Percentiles rank a stretch among this genome's conserved stretches.
Evolutionary conservation across 2,329 filamentous ascomycete species (phyloP).

Genomic region (Seiridium cupressi): DNA sequence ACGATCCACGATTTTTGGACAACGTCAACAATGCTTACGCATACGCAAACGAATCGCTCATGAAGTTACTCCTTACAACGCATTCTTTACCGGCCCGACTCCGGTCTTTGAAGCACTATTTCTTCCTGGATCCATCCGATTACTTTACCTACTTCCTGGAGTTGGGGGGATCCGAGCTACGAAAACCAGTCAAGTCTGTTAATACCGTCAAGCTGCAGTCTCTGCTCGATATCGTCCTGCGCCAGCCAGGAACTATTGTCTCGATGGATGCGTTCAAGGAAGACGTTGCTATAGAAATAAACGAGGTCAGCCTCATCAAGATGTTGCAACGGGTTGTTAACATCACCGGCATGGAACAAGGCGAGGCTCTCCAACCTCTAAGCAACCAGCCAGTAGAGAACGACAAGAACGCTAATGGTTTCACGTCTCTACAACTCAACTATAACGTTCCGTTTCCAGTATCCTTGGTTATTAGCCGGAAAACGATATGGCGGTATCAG

Average conservation of each 20-base stretch:
- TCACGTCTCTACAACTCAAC: constrained; percentile 90
- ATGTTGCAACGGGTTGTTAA: constrained; percentile 95
- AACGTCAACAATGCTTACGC: constrained; percentile 96
- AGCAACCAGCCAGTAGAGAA: constrained; percentile 68
- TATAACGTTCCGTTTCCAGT: constrained; percentile 94
- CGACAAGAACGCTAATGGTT: constrained; percentile 85
- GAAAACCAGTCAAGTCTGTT: constrained; percentile 83
- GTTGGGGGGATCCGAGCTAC: constrained; percentile 82
- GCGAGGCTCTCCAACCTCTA: constrained; percentile 75
- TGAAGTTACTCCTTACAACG: constrained; percentile 87
- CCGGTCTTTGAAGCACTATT: constrained; percentile 94
- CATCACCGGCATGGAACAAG: constrained; percentile 91
- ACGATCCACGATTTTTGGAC: constrained; percentile 87
- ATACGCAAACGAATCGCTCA: constrained; percentile 88
- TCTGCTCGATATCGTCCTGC: constrained; percentile 88
- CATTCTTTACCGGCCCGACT: constrained; percentile 86
- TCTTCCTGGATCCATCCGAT: constrained; percentile 96
- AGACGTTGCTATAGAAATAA: constrained; percentile 97
- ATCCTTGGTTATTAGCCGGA: constrained; percentile 90
- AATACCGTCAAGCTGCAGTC: constrained; percentile 94
- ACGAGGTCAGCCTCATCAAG: constrained; percentile 87
- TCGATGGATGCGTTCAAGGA: constrained; percentile 97
- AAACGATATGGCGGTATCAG: constrained; percentile 96
- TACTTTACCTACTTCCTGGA: constrained; percentile 99
- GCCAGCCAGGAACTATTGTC: constrained; percentile 93